These are phyloP conservation scores for Cucurbitaria berberidis DNA, from an alignment of 2,329 filamentous ascomycete species.

Conservation along the genomic window DNA sequence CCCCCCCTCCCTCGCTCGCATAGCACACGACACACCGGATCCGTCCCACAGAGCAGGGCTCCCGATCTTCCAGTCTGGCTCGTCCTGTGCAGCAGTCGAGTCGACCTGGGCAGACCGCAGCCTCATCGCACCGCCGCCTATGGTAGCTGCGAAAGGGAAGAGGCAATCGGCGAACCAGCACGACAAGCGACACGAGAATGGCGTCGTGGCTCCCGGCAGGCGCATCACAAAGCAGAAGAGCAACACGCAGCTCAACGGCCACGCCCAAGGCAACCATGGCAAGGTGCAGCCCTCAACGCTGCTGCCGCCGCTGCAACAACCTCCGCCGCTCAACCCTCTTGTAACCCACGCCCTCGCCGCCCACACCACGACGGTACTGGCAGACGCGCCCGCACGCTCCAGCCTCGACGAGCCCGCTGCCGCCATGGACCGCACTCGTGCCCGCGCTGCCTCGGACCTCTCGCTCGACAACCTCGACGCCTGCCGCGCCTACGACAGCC, in stretches of 20 bases:
- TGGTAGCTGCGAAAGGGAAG: slow-evolving; percentile 58
- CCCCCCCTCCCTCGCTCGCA: slow-evolving; percentile 23
- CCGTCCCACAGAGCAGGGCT: slow-evolving; percentile 37
- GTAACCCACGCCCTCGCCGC: not conserved
- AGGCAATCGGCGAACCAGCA: slow-evolving; percentile 54
- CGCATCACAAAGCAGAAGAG: slow-evolving; percentile 61
- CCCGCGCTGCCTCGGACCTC: slow-evolving; percentile 52
- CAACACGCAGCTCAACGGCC: slow-evolving; percentile 53
- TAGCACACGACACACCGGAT: slow-evolving; percentile 19
- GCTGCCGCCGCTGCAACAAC: slow-evolving; percentile 28
- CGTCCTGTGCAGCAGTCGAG: slow-evolving; percentile 53
- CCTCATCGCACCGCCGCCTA: slow-evolving; percentile 46
- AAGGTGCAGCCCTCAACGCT: slow-evolving; percentile 48
- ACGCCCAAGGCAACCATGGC: slow-evolving; percentile 46
- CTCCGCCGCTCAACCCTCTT: slow-evolving; percentile 3
- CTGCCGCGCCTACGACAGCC: slow-evolving; percentile 41
- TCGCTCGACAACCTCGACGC: slow-evolving; percentile 50
- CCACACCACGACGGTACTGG: slow-evolving; percentile 19
- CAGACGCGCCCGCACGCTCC: too few species aligned
- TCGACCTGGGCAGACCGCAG: slow-evolving; percentile 45
- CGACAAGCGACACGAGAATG: slow-evolving; percentile 79
- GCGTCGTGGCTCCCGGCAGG: slow-evolving; percentile 78
- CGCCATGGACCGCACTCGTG: slow-evolving; percentile 30
- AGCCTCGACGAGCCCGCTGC: too few species aligned
- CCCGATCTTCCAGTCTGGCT: slow-evolving; percentile 54